Conservation (phyloP, 2,329 filamentous ascomycete genomes). For the Clarireedia monteithiana region DNA sequence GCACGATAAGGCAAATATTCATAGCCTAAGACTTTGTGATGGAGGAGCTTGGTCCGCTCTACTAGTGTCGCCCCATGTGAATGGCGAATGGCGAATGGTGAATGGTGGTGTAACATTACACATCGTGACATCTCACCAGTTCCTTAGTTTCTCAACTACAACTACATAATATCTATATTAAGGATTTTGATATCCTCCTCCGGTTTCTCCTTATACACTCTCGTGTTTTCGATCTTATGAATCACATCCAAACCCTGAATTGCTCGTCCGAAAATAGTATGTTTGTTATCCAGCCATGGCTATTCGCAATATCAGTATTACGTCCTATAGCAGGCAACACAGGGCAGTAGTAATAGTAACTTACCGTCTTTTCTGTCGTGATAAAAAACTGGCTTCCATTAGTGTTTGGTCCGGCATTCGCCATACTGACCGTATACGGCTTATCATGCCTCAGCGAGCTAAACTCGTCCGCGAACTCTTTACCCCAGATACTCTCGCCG, state of each 20-base stretch:
- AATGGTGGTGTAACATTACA: too few species aligned
- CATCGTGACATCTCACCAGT: background rate
- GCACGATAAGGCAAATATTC: too few species aligned
- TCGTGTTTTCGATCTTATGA: conserved; percentile 87
- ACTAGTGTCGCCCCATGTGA: too few species aligned
- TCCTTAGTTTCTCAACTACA: background rate
- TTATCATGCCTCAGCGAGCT: conserved; percentile 87
- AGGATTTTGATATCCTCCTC: conserved; percentile 97
- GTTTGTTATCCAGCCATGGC: conserved; percentile 91
- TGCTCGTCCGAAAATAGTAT: conserved; percentile 90
- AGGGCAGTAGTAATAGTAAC: conserved; percentile 27
- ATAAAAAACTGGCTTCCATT: conserved; percentile 99
- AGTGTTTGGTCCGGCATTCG: conserved; percentile 89
- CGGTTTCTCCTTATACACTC: conserved; percentile 83
- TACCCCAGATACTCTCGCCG: conserved; percentile 89
- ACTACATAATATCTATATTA: conserved; percentile 52
- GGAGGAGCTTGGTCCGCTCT: too few species aligned
- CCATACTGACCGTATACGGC: conserved; percentile 95
- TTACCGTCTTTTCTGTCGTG: conserved; percentile 87
- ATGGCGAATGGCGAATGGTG: too few species aligned
- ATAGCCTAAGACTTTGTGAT: too few species aligned
- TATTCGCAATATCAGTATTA: conserved; percentile 28
- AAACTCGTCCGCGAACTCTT: conserved; percentile 89
- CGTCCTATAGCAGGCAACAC: conserved; percentile 5
- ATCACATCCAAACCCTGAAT: conserved; percentile 89